A percentile compares a stretch with the other conserved stretches of the same genome.
Evolutionary conservation across 2,329 filamentous ascomycete genomes (phyloP).

Genomic region (Pseudopyricularia javanii): DNA sequence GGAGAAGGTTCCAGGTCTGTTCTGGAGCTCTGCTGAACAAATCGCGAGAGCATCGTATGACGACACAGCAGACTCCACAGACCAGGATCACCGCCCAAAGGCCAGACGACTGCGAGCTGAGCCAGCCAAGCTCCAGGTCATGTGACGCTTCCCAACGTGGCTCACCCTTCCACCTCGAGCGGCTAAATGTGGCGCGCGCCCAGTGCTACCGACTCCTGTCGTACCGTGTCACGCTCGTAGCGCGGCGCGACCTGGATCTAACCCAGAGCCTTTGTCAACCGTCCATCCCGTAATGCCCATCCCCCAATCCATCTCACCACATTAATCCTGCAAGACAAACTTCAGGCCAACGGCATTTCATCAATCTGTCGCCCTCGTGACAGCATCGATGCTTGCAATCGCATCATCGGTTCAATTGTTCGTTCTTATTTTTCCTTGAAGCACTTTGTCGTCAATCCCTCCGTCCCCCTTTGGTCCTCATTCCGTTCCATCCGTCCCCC

Average conservation of each 20-base stretch:
- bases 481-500: neutral
- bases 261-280: neutral
- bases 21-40: too few relatives aligned
- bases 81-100: too few relatives aligned
- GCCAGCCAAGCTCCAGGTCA: too few relatives aligned
- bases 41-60: too few relatives aligned
- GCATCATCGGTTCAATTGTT: slow-evolving; percentile 8
- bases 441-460: neutral
- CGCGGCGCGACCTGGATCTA: too few relatives aligned
- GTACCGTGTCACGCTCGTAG: neutral
- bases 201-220: neutral
- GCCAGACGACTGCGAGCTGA: too few relatives aligned
- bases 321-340: neutral
- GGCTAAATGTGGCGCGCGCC: neutral
- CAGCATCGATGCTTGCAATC: neutral
- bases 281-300: neutral
- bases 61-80: too few relatives aligned
- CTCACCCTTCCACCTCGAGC: neutral
- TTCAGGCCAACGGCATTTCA: neutral
- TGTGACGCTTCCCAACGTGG: neutral
- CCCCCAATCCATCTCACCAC: too few relatives aligned
- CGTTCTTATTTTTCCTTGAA: slow-evolving; percentile 6
- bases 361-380: neutral
- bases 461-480: neutral
- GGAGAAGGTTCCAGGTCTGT: too few relatives aligned